phyloP scores from a whole-genome alignment of 306 rosid species.

The Boehmeria nivea region DNA sequence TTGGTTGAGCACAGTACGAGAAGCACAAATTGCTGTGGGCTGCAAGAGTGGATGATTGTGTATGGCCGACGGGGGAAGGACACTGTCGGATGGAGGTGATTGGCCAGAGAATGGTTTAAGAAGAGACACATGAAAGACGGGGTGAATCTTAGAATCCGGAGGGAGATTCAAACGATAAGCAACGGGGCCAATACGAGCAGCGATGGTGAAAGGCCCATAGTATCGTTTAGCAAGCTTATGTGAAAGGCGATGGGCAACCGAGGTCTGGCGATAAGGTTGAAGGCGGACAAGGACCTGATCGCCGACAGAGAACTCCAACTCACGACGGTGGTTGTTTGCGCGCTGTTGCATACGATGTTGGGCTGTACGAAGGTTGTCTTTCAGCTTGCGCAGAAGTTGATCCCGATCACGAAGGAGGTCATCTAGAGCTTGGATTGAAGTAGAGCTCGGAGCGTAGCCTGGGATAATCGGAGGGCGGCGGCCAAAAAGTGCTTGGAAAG shows the following conservation, averaged over 20 bases:
- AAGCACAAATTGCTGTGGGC: not conserved
- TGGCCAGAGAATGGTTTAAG: not conserved
- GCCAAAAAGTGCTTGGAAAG: not conserved
- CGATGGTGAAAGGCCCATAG: not conserved
- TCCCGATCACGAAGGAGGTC: not conserved
- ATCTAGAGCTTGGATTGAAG: not conserved
- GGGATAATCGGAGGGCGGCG: not conserved
- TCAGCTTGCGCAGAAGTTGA: not conserved
- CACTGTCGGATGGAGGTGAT: not conserved
- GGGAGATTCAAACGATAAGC: not conserved
- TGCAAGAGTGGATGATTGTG: not conserved
- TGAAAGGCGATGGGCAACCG: not conserved
- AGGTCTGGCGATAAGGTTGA: not conserved
- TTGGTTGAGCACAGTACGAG: not conserved
- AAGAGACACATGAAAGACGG: not conserved
- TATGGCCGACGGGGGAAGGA: not conserved
- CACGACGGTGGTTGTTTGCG: not conserved
- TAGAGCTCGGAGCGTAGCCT: not conserved
- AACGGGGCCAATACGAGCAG: not conserved
- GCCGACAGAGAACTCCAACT: not conserved
- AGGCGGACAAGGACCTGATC: not conserved
- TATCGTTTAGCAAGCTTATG: not conserved
- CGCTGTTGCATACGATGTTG: not conserved
- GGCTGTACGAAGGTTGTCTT: not conserved
- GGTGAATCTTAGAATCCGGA: not conserved